A percentile compares a stretch with the other conserved stretches of the same genome.
These are phyloP conservation scores for Pinus tabuliformis DNA, from an alignment of 75 land plant genomes.

Conservation along the genomic window DNA sequence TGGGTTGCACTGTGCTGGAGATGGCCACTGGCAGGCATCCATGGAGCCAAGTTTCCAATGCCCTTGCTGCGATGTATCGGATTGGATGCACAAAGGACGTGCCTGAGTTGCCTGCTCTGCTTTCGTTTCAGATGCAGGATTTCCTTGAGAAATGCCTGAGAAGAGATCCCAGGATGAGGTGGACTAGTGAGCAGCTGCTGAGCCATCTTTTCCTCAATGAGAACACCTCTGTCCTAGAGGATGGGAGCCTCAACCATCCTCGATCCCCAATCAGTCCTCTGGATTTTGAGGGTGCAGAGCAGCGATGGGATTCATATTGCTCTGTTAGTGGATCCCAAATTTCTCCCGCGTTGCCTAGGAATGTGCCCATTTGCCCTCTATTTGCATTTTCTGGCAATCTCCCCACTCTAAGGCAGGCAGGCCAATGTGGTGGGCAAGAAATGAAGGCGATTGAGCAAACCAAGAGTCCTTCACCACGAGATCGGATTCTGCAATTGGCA, in stretches of 20 bases:
- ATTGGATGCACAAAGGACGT: constrained; percentile 48
- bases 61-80: constrained; percentile 15
- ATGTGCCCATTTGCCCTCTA: too few relatives aligned
- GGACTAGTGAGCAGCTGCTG: constrained; percentile 61
- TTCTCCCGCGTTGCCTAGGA: too few relatives aligned
- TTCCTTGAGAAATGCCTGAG: constrained; percentile 62
- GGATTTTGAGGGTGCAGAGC: background rate
- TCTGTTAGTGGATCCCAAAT: too few relatives aligned
- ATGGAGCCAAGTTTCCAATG: constrained; percentile 27
- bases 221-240: background rate
- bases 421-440: too few relatives aligned
- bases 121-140: constrained; percentile 43
- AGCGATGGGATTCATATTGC: background rate
- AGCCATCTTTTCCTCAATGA: constrained; percentile 29
- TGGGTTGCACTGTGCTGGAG: constrained; percentile 78
- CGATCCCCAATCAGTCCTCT: background rate
- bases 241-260: background rate
- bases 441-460: too few relatives aligned
- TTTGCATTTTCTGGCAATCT: background rate
- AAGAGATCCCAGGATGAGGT: constrained; percentile 45
- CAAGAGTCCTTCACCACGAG: too few relatives aligned
- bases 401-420: too few relatives aligned
- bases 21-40: constrained; percentile 54
- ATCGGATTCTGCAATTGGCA: background rate
- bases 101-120: constrained; percentile 32